Evolutionary conservation across 78 protist genomes (phyloP).

Genomic region (Dictyostelium citrinum): DNA sequence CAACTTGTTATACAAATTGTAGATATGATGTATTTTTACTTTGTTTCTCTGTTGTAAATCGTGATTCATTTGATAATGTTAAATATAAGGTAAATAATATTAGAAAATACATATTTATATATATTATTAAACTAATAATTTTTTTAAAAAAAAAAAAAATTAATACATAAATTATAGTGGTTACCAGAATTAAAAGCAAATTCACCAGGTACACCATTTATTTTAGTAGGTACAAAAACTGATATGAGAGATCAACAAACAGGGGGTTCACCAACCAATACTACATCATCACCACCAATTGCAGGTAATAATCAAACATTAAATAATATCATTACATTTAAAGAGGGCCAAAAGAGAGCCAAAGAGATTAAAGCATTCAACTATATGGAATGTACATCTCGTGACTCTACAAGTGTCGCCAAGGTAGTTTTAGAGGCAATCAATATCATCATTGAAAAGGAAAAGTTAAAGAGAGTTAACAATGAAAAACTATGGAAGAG

Average conservation of each 20-base stretch:
- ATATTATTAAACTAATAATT: too few species aligned
- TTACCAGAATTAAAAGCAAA: constrained; percentile 66
- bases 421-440: constrained; percentile 76
- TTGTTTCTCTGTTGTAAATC: constrained; percentile 76
- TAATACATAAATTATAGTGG: constrained; percentile 59
- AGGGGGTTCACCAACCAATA: neutral
- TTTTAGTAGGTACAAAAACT: constrained; percentile 83
- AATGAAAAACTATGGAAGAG: constrained; percentile 69
- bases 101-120: too few species aligned
- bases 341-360: constrained; percentile 84
- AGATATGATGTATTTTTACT: constrained; percentile 80
- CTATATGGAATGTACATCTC: constrained; percentile 83
- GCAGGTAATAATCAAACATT: constrained; percentile 1
- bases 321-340: constrained; percentile 28
- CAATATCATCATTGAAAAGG: constrained; percentile 73
- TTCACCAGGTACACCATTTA: constrained; percentile 80
- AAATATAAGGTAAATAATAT: constrained; percentile 63
- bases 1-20: constrained; percentile 79
- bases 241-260: constrained; percentile 66
- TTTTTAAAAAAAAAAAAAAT: too few species aligned
- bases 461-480: constrained; percentile 52
- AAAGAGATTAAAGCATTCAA: constrained; percentile 76
- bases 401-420: constrained; percentile 69
- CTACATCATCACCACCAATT: constrained; percentile 29
- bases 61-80: constrained; percentile 84